phyloP scores from a whole-genome alignment of 208 protist species.

The Wallacemonas sp. region DNA sequence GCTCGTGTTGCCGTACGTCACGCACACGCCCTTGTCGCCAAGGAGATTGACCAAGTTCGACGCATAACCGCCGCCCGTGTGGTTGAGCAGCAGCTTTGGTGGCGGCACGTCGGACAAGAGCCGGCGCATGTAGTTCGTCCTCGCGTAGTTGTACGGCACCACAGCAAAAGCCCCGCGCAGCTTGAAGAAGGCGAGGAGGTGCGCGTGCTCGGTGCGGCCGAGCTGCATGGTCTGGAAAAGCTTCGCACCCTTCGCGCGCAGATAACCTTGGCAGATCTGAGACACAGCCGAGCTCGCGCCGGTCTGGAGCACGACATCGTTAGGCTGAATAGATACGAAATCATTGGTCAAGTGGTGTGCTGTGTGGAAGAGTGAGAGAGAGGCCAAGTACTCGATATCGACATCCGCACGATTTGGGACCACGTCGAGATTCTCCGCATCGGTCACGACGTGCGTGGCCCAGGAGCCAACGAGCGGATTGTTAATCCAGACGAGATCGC shows the following conservation, averaged over 20 bases:
- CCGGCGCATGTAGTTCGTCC: constrained; percentile 89
- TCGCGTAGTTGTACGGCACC: constrained; percentile 86
- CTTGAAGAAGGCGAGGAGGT: constrained; percentile 84
- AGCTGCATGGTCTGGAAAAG: constrained; percentile 90
- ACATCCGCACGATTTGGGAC: constrained; percentile 88
- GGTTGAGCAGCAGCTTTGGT: constrained; percentile 94
- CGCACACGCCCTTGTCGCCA: constrained; percentile 87
- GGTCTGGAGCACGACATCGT: constrained; percentile 86
- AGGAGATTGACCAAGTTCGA: constrained; percentile 90
- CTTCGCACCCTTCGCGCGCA: constrained; percentile 84
- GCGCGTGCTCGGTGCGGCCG: constrained; percentile 86
- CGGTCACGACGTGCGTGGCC: constrained; percentile 89
- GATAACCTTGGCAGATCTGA: constrained; percentile 89
- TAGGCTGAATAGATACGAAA: constrained; percentile 93
- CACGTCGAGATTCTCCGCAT: constrained; percentile 80
- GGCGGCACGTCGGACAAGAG: constrained; percentile 92
- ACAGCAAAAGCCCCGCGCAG: constrained; percentile 81
- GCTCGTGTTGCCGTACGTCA: constrained; percentile 97
- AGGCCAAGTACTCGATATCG: constrained; percentile 93
- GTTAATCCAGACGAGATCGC: constrained; percentile 95
- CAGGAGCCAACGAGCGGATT: constrained; percentile 89
- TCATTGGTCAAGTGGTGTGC: constrained; percentile 95
- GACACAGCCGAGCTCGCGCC: constrained; percentile 84
- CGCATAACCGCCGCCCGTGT: constrained; percentile 91
- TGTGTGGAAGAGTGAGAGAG: constrained; percentile 95